A percentile compares a stretch with the other conserved stretches of the same genome.
Evolutionary conservation across 2,329 filamentous ascomycete species (phyloP).

Genomic region (Penicillium hesseltinei): DNA sequence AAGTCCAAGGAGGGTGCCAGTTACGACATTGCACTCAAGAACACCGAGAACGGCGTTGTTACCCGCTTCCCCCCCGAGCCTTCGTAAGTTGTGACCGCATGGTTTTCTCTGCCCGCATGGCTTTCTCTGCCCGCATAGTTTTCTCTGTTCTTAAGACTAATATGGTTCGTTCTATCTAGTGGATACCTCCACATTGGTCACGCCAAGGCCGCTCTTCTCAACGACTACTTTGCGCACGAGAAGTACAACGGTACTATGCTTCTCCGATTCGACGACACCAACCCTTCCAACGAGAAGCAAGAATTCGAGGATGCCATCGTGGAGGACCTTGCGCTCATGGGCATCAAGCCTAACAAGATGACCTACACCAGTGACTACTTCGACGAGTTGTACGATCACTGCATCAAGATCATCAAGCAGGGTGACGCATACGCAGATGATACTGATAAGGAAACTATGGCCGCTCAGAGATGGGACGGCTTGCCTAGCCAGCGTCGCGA

Average conservation of each 20-base stretch:
- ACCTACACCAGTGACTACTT: slow-evolving; percentile 97
- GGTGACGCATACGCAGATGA: slow-evolving; percentile 94
- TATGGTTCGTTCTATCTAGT: background rate
- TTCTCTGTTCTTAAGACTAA: background rate
- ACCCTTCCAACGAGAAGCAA: slow-evolving; percentile 94
- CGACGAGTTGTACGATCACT: slow-evolving; percentile 82
- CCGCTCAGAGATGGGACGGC: slow-evolving; percentile 77
- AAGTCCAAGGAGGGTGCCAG: slow-evolving; percentile 75
- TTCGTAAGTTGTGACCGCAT: slow-evolving; percentile 57
- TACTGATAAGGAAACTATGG: slow-evolving; percentile 85
- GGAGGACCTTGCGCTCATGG: slow-evolving; percentile 86
- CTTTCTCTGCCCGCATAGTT: background rate
- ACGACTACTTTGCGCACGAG: slow-evolving; percentile 95
- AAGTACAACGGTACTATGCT: slow-evolving; percentile 89
- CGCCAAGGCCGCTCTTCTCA: slow-evolving; percentile 87
- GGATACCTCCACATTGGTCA: slow-evolving; percentile 95
- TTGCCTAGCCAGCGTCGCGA: slow-evolving; percentile 80
- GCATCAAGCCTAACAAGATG: slow-evolving; percentile 81
- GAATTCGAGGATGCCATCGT: slow-evolving; percentile 94
- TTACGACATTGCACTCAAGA: slow-evolving; percentile 83
- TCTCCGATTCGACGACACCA: slow-evolving; percentile 88
- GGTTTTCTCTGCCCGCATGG: background rate
- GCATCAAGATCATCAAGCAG: slow-evolving; percentile 77
- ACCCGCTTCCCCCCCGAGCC: slow-evolving; percentile 93
- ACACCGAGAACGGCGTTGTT: slow-evolving; percentile 84